These are phyloP conservation scores for Populus hybrid DNA, from an alignment of 441 rosid genomes.

Conservation along the genomic window DNA sequence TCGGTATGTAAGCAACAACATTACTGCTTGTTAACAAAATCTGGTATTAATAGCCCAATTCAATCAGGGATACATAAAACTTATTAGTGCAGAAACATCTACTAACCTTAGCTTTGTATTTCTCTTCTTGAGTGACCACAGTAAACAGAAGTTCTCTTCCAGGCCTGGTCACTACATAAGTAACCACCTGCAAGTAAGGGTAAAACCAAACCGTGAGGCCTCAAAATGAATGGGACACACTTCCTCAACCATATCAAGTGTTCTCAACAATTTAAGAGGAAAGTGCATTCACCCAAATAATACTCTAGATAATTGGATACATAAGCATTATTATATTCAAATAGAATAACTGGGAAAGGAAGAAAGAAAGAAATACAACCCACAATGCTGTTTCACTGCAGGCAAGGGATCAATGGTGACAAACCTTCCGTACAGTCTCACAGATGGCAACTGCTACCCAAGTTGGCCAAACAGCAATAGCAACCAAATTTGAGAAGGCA, in stretches of 20 bases:
- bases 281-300: too few species aligned
- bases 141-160: slow-evolving; percentile 93
- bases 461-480: slow-evolving; percentile 32
- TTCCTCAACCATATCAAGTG: background rate
- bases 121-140: slow-evolving; percentile 88
- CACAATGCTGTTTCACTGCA: background rate
- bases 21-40: background rate
- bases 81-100: background rate
- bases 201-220: background rate
- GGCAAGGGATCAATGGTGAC: background rate
- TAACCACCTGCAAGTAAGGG: slow-evolving; percentile 59
- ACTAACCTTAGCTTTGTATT: slow-evolving; percentile 70
- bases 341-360: background rate
- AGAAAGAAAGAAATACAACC: background rate
- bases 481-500: slow-evolving; percentile 28
- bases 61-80: background rate
- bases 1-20: background rate
- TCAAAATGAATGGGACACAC: background rate
- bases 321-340: background rate
- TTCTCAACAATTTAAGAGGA: background rate
- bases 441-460: slow-evolving; percentile 33
- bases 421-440: slow-evolving; percentile 35
- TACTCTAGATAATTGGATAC: too few species aligned
- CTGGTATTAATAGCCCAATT: background rate
- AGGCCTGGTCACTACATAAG: slow-evolving; percentile 84